Evolutionary conservation across 192 early-diverging fungal species (phyloP).

Genomic region (Umbelopsis vinacea): DNA sequence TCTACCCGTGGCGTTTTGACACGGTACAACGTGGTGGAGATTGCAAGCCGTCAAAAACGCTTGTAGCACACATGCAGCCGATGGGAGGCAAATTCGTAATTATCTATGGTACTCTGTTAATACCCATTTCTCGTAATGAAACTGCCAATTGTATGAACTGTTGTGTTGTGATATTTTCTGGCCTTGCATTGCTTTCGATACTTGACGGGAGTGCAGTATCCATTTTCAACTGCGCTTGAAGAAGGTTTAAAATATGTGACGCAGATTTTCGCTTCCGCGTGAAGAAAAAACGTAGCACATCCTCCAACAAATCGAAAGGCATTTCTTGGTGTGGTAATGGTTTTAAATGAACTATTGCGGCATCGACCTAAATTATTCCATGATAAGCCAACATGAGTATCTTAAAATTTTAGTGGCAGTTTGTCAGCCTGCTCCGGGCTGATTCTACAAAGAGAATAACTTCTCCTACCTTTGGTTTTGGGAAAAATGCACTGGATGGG

Average conservation of each 20-base stretch:
- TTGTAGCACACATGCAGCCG: too few relatives aligned
- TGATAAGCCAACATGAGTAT: too few relatives aligned
- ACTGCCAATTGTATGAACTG: constrained; percentile 63
- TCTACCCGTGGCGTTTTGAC: too few relatives aligned
- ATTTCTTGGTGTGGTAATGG: constrained; percentile 52
- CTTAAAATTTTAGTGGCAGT: neutral
- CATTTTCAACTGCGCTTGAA: constrained; percentile 39
- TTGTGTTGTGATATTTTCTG: constrained; percentile 66
- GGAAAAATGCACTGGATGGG: constrained; percentile 71
- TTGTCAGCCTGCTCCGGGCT: neutral
- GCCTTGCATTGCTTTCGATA: constrained; percentile 59
- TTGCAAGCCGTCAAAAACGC: too few relatives aligned
- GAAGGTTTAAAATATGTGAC: constrained; percentile 48
- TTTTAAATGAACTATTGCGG: constrained; percentile 69
- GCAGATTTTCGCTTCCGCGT: constrained; percentile 73
- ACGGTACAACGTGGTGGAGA: too few relatives aligned
- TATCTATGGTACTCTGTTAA: neutral
- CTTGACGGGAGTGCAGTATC: constrained; percentile 47
- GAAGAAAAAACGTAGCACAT: constrained; percentile 65
- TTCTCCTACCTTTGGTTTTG: constrained; percentile 59
- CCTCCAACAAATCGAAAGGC: constrained; percentile 48
- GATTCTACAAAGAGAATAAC: neutral
- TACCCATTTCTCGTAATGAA: neutral
- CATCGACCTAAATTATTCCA: constrained; percentile 55
- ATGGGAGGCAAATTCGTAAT: too few relatives aligned